These are phyloP conservation scores for Solanum raphanifolium DNA, from an alignment of 257 asterid genomes.

Conservation along the genomic window DNA sequence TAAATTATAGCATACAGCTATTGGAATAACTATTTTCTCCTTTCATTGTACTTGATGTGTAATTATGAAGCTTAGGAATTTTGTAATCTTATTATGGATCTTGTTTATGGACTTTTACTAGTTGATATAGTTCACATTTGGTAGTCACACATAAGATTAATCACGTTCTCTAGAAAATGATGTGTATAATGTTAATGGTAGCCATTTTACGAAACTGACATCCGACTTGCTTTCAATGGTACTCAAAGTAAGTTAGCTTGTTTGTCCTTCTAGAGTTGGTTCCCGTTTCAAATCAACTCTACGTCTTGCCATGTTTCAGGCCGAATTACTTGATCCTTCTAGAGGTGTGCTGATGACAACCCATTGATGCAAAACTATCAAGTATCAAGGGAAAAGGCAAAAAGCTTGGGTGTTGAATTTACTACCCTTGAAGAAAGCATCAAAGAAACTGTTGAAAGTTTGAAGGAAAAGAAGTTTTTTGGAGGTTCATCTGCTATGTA, in stretches of 20 bases:
- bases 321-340: constrained; percentile 50
- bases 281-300: not conserved
- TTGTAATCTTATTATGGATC: not conserved
- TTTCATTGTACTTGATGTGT: not conserved
- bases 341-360: constrained; percentile 64
- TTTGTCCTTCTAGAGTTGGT: not conserved
- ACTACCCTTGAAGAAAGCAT: constrained; percentile 52
- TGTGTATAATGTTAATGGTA: not conserved
- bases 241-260: not conserved
- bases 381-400: constrained; percentile 54
- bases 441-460: constrained; percentile 61
- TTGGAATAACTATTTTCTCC: not conserved
- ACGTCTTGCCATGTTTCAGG: not conserved
- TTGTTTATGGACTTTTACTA: not conserved
- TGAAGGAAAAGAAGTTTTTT: constrained; percentile 45
- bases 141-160: not conserved
- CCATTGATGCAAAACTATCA: constrained; percentile 49
- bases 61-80: not conserved
- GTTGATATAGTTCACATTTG: not conserved
- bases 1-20: not conserved
- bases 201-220: not conserved
- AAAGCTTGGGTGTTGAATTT: constrained; percentile 43
- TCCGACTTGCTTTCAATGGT: not conserved
- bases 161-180: not conserved
- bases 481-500: constrained; percentile 18